Percentiles rank a stretch among this genome's conserved stretches.
These are phyloP conservation scores for Ophiostoma quercus DNA, from an alignment of 2,329 filamentous ascomycete genomes.

Conservation along the genomic window DNA sequence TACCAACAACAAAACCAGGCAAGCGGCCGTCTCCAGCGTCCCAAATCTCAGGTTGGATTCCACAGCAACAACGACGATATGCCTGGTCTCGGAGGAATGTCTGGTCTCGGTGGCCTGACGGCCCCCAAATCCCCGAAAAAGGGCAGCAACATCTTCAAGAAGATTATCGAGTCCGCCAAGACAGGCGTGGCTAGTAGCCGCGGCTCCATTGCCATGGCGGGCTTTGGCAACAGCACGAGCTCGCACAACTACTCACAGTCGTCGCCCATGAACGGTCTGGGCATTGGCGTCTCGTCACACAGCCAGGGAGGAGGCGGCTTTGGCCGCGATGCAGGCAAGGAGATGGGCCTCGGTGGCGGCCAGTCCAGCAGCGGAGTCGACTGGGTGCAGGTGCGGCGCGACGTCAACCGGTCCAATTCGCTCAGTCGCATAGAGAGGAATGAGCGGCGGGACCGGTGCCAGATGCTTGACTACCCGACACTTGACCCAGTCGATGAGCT, in stretches of 20 bases:
- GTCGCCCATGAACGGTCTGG: conserved; percentile 42
- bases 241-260: conserved; percentile 23
- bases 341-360: conserved; percentile 57
- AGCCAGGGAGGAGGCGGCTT: conserved; percentile 39
- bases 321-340: conserved; percentile 38
- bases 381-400: conserved; percentile 95
- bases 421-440: conserved; percentile 80
- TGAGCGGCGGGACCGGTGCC: conserved; percentile 81
- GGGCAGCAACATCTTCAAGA: conserved; percentile 84
- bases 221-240: conserved; percentile 39
- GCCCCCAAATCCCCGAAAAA: conserved; percentile 68
- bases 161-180: conserved; percentile 89
- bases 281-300: background rate
- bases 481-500: conserved; percentile 87
- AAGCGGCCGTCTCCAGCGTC: conserved; percentile 31
- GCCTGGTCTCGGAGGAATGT: conserved; percentile 40
- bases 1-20: conserved; percentile 35
- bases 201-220: conserved; percentile 67
- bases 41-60: conserved; percentile 63
- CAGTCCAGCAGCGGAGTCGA: conserved; percentile 54
- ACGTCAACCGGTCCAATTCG: conserved; percentile 92
- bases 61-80: conserved; percentile 47
- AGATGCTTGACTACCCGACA: conserved; percentile 88
- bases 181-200: conserved; percentile 86
- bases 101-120: conserved; percentile 71